Evolutionary conservation across 176 grass and related monocot species (phyloP).

Genomic region (Raddia guianensis): DNA sequence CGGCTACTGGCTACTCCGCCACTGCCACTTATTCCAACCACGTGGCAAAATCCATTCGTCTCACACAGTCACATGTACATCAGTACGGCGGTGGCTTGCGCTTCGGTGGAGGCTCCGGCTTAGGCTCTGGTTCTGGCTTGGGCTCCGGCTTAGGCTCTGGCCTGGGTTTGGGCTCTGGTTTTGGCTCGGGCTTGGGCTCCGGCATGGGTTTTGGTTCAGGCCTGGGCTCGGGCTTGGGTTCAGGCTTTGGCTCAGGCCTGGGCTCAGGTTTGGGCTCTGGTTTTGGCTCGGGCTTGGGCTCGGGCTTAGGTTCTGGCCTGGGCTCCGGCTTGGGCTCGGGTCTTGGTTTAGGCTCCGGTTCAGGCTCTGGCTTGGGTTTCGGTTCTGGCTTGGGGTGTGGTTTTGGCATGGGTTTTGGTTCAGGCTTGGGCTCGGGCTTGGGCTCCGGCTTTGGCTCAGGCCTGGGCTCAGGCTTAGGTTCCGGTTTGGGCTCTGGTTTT

Average conservation of each 20-base stretch:
- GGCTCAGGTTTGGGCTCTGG: neutral
- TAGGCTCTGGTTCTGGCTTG: neutral
- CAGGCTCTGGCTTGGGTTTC: rapidly evolving
- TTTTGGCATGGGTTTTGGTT: neutral
- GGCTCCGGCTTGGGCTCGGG: rapidly evolving
- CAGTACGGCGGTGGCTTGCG: neutral
- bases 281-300: neutral
- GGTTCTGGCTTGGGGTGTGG: neutral
- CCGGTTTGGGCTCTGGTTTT: neutral
- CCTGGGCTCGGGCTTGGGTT: neutral
- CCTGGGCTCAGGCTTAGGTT: neutral
- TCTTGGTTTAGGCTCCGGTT: rapidly evolving
- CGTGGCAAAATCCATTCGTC: too few relatives aligned
- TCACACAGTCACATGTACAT: too few relatives aligned
- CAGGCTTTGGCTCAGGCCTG: rapidly evolving
- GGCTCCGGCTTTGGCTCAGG: neutral
- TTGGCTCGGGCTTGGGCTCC: rapidly evolving
- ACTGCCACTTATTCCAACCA: too few relatives aligned
- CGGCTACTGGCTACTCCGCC: too few relatives aligned
- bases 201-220: neutral
- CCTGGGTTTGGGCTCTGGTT: rapidly evolving
- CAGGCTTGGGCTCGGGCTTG: neutral
- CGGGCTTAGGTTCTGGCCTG: rapidly evolving
- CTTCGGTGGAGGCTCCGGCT: neutral
- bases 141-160: neutral